Conservation (phyloP, 176 grass and related monocot species). For the Zoysia japonica region DNA sequence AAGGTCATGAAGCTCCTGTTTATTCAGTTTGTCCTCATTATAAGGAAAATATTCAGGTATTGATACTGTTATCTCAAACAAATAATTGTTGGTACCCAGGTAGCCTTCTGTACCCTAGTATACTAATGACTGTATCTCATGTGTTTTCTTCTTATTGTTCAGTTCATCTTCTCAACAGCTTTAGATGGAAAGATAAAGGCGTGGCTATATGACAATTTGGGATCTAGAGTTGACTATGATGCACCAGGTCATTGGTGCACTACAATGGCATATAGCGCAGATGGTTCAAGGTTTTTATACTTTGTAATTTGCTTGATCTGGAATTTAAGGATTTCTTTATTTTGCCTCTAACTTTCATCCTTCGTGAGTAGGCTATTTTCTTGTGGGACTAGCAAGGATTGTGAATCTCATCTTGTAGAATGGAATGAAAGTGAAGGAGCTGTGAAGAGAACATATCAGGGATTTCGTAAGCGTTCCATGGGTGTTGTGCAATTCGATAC, state of each 20-base stretch:
- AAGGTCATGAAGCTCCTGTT: conserved; percentile 98
- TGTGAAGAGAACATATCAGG: conserved; percentile 96
- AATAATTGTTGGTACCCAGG: neutral
- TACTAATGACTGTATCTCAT: conserved; percentile 21
- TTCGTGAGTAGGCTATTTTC: conserved; percentile 79
- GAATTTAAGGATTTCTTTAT: conserved; percentile 27
- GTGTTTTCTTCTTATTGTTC: conserved; percentile 23
- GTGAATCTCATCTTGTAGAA: conserved; percentile 95
- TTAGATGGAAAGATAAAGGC: conserved; percentile 99
- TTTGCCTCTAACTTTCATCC: conserved; percentile 16
- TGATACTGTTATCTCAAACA: neutral
- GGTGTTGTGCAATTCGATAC: conserved; percentile 99
- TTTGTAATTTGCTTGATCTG: conserved; percentile 26
- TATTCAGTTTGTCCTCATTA: conserved; percentile 98
- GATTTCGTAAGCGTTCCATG: conserved; percentile 84
- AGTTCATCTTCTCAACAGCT: conserved; percentile 99
- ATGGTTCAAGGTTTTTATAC: conserved; percentile 81
- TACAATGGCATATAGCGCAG: conserved; percentile 99
- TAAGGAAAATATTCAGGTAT: conserved; percentile 94
- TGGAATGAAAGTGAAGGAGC: conserved; percentile 99
- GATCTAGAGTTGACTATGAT: conserved; percentile 99
- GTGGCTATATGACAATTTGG: conserved; percentile 97
- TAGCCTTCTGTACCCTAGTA: conserved; percentile 8
- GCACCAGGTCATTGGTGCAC: conserved; percentile 99
- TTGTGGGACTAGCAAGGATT: conserved; percentile 98